Evolutionary conservation across 306 rosid species (phyloP), one percentile per base, ranked within the genome.

Genomic region (Cucumis melo): DNA sequence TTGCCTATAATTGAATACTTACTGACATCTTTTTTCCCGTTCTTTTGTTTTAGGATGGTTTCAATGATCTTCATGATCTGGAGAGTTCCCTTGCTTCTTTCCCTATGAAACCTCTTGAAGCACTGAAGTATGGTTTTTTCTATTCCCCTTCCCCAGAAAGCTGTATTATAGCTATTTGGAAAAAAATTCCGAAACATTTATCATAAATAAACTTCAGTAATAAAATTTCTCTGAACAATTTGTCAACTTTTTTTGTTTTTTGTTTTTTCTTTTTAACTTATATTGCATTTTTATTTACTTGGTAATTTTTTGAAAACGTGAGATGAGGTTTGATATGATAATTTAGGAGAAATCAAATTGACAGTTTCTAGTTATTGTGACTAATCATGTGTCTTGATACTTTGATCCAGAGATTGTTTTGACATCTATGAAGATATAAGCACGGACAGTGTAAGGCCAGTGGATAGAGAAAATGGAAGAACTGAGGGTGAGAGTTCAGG

Each of bases 51-150:
- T 92, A 95, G 99, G 96, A 90, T 62, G 92, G 87, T 61, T 84
- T 90, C 81, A 82, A 78, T 54, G 88, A 89, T 84, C 82, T 87
- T 83, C 87, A 76, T 83, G 93, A 90, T 90, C 84, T 95, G 89
- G 95, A 88, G 84, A 80, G 83, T 78, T 94, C 99, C 29, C 84
- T 95, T 82, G 86, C 97, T 76, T 89, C 99, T 77, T 90, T 95
- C 83, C 97, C 99, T 42, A 86, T 75, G 23, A 77, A 77, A 62
- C 79, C 79, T 46, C 79, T 77, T 44, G 79, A 77, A 77, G 79
- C 79, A 77, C 79, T 77, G 13, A 77, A 48, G 79, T 62, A 77
- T 16, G 71, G 32, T 29, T 77, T 77, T 74, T 65, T 65, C 73
- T 65, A 38, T 64, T 19, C 0, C 2, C 72, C 16, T 17, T 8